Percentiles rank a stretch among this genome's conserved stretches.
Conservation (phyloP, 306 rosid species). For the Dryas drummondii region DNA sequence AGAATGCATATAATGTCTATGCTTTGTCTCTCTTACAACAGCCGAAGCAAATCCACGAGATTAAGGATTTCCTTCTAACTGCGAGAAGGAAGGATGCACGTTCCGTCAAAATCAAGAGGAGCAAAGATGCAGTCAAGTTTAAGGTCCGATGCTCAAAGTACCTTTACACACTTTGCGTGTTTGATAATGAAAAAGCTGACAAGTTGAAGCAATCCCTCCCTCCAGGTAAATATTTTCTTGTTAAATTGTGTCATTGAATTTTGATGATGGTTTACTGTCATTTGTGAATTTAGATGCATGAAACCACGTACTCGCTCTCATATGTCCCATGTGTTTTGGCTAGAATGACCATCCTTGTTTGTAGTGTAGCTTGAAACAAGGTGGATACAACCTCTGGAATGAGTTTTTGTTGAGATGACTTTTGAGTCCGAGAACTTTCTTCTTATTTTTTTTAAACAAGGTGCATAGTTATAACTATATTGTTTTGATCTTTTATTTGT, state of each 20-base stretch:
- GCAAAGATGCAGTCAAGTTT: constrained; percentile 80
- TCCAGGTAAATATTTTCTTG: constrained; percentile 47
- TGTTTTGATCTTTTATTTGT: constrained; percentile 11
- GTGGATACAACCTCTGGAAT: too few relatives aligned
- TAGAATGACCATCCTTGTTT: neutral
- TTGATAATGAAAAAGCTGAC: constrained; percentile 76
- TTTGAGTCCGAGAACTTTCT: neutral
- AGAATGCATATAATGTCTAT: neutral
- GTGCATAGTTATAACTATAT: neutral
- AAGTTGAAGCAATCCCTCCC: constrained; percentile 95
- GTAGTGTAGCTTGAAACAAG: too few relatives aligned
- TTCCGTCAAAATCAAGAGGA: constrained; percentile 77
- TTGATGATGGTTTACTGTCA: neutral
- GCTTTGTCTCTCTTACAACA: constrained; percentile 6
- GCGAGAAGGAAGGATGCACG: constrained; percentile 91
- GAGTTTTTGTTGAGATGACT: neutral
- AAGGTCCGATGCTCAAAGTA: constrained; percentile 89
- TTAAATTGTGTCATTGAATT: neutral
- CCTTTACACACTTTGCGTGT: constrained; percentile 87
- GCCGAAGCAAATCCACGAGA: constrained; percentile 95
- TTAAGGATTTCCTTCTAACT: constrained; percentile 87
- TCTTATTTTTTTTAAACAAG: neutral
- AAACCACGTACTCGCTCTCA: too few relatives aligned
- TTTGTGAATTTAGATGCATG: neutral
- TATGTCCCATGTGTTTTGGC: neutral